Conservation (phyloP, 2,329 filamentous ascomycete genomes). For the Aspergillus vadensis region DNA sequence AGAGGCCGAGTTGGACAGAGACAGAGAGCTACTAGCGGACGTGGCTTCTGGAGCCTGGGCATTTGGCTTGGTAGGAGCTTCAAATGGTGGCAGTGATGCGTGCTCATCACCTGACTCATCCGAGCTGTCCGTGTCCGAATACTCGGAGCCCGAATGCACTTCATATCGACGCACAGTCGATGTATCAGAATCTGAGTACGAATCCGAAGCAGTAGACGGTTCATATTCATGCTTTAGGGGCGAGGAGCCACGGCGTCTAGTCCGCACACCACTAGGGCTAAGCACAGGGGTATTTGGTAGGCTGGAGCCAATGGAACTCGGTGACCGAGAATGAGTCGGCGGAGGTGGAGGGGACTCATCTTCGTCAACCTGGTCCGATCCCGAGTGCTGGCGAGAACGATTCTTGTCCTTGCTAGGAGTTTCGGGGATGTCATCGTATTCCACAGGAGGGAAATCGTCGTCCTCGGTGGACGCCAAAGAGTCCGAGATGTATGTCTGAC, state of each 20-base stretch:
- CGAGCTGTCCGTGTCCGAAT: constrained; percentile 53
- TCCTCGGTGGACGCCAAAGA: constrained; percentile 26
- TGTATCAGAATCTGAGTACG: constrained; percentile 57
- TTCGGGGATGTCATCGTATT: constrained; percentile 23
- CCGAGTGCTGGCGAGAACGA: constrained; percentile 32
- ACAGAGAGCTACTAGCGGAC: constrained; percentile 62
- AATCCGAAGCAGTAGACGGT: constrained; percentile 72
- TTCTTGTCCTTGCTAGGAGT: constrained; percentile 29
- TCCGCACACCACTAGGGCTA: constrained; percentile 49
- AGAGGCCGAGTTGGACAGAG: constrained; percentile 79
- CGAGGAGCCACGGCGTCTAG: constrained; percentile 77
- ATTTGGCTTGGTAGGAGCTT: constrained; percentile 46
- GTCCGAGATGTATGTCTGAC: constrained; percentile 34
- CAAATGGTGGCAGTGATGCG: constrained; percentile 29
- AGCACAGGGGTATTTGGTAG: constrained; percentile 50
- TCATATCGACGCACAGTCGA: constrained; percentile 59
- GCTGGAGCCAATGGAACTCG: constrained; percentile 52
- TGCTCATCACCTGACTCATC: constrained; percentile 57
- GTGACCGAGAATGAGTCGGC: constrained; percentile 55
- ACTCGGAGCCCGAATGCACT: constrained; percentile 49
- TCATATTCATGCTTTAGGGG: constrained; percentile 97
- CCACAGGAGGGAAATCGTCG: constrained; percentile 32
- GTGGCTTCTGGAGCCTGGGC: constrained; percentile 34
- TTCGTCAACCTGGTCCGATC: constrained; percentile 26
- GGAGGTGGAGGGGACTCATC: constrained; percentile 40